Evolutionary conservation across 139 green algal species (phyloP).

Genomic region (Prasinococcaceae sp.): DNA sequence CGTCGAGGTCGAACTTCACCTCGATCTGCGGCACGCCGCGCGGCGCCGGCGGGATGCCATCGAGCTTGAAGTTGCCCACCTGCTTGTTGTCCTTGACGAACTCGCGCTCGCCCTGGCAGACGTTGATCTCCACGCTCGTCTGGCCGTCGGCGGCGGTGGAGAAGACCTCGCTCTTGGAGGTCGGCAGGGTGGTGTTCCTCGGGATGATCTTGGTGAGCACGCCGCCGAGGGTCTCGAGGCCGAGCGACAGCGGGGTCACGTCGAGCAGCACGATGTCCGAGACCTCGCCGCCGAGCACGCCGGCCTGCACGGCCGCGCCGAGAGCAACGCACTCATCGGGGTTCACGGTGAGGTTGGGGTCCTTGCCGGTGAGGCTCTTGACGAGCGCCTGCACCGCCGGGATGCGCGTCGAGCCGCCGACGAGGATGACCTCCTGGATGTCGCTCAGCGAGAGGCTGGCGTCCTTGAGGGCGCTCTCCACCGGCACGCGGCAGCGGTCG

Average conservation of each 20-base stretch:
- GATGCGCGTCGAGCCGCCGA: conserved; percentile 94
- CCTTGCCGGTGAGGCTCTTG: conserved; percentile 70
- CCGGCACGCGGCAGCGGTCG: conserved; percentile 56
- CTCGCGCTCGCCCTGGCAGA: conserved; percentile 72
- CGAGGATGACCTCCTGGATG: conserved; percentile 63
- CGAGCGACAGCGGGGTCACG: conserved; percentile 88
- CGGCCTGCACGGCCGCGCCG: conserved; percentile 83
- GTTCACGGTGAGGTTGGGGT: conserved; percentile 95
- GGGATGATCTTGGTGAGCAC: conserved; percentile 96
- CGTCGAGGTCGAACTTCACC: conserved; percentile 99
- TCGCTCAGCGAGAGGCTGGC: conserved; percentile 79
- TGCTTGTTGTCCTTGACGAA: conserved; percentile 95
- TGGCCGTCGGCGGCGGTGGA: conserved; percentile 89
- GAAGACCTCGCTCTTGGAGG: conserved; percentile 91
- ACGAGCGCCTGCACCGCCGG: conserved; percentile 86
- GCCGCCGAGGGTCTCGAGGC: conserved; percentile 91
- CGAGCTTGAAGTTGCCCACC: conserved; percentile 86
- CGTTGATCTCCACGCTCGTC: conserved; percentile 95
- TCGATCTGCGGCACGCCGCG: conserved; percentile 89
- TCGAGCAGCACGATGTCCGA: conserved; percentile 94
- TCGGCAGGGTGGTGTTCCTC: conserved; percentile 94
- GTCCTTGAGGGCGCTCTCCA: conserved; percentile 83
- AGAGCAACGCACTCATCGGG: conserved; percentile 98
- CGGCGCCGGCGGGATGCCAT: conserved; percentile 89
- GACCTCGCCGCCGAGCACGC: conserved; percentile 54